Evolutionary conservation across 1,284 basidiomycete species (phyloP), one percentile per base, ranked within the genome.

Genomic region (Rhodotorula sp.): DNA sequence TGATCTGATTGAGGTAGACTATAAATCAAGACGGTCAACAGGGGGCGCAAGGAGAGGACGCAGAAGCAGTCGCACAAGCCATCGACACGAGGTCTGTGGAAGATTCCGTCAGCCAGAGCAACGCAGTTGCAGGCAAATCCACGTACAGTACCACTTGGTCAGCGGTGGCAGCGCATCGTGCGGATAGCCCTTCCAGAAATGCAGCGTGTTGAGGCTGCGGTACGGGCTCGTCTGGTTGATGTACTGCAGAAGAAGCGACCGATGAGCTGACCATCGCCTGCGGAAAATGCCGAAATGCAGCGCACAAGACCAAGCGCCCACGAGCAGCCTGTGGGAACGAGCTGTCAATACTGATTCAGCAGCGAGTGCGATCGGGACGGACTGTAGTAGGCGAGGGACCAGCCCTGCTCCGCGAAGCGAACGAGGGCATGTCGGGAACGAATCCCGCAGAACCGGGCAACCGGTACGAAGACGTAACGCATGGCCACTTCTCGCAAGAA

Each of bases 371-470:
- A n/a, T 27, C 14, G 5, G 60, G 14, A 21, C 34, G 59, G 60
- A 59, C 46, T 68, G 66, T 57, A 48, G 92, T 96, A 97, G 58
- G 91, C 81, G 62, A 90, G 85, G 56, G 88, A 88, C 92, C 93
- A 99, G 64, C 92, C 91, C 83, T 99, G 96, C 82, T 98, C 96
- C 7, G 93, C 92, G 80, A 98, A 98, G 72, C 96, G 86, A 60
- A 91, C 81, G 56, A 93, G 88, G 74, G 70, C 81, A 80, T 67
- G 82, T 82, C 55, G 79, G 80, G 63, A 82, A 80, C 44, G 75
- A 72, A 74, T 79, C 77, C 50, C 78, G 62, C 88, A 89, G 86
- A 88, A 89, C 57, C 84, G 83, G 27, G 90, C 91, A 73, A 94
- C 87, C 10, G 93, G 91, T 79, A 89, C 88, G 74, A 93, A 87